A percentile compares a stretch with the other conserved stretches of the same genome.
Evolutionary conservation across 2,329 filamentous ascomycete genomes (phyloP).

Genomic region (Periconia sp.): DNA sequence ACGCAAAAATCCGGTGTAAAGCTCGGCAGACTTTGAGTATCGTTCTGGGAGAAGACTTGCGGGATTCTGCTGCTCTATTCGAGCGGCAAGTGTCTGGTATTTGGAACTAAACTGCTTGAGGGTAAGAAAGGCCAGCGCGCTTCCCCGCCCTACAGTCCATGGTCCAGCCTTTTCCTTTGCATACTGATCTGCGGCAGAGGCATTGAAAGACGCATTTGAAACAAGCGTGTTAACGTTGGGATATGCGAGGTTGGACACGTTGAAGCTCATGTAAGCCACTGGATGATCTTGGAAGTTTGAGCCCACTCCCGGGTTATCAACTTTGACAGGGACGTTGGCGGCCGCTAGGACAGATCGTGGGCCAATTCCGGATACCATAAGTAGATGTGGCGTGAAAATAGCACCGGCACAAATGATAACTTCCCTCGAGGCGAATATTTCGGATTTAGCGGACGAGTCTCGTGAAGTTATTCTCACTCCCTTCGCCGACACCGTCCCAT

Average conservation of each 20-base stretch:
- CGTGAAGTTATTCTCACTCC: constrained; percentile 9
- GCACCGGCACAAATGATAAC: constrained; percentile 65
- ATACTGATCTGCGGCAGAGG: constrained; percentile 38
- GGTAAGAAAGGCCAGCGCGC: constrained; percentile 31
- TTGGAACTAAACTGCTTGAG: constrained; percentile 31
- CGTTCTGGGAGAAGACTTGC: constrained; percentile 27
- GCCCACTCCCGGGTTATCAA: constrained; percentile 38
- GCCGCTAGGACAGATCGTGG: constrained; percentile 35
- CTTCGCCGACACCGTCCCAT: neutral
- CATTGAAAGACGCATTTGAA: constrained; percentile 42
- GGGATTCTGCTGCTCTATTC: no score
- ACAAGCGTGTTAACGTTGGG: constrained; percentile 28
- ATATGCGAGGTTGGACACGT: constrained; percentile 25
- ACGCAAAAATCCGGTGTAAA: no score
- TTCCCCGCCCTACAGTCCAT: constrained; percentile 30
- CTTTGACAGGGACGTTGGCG: constrained; percentile 30
- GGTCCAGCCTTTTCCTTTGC: constrained; percentile 39
- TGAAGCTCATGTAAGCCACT: constrained; percentile 28
- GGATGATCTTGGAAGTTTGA: constrained; percentile 44
- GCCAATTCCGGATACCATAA: constrained; percentile 41
- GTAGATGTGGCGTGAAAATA: constrained; percentile 63
- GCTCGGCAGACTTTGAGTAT: constrained; percentile 25
- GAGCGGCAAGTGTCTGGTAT: constrained; percentile 27
- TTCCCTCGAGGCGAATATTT: no score
- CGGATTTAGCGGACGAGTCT: no score